Conservation (phyloP, 306 rosid species). For the Cicer pinnatifidum region DNA sequence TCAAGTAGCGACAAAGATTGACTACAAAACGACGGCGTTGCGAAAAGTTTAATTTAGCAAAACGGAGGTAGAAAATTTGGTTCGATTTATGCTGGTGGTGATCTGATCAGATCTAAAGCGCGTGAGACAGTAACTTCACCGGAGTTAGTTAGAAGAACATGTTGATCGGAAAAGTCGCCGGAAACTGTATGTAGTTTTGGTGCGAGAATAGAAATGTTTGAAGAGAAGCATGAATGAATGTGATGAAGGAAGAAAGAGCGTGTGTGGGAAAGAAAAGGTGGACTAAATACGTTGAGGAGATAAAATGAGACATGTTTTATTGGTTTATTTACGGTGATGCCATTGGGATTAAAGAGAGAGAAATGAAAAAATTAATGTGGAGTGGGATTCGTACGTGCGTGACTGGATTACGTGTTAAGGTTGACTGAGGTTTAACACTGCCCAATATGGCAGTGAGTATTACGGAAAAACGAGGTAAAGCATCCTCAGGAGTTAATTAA, state of each 20-base stretch:
- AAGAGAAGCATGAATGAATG: slow-evolving; percentile 11
- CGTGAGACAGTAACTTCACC: background rate
- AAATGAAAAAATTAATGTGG: background rate
- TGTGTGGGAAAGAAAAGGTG: background rate
- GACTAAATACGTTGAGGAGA: slow-evolving; percentile 40
- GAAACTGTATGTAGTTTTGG: background rate
- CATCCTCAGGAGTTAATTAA: background rate
- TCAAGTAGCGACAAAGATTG: background rate
- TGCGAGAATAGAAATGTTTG: slow-evolving; percentile 35
- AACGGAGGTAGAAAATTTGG: background rate
- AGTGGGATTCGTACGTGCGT: slow-evolving; percentile 43
- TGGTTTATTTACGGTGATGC: slow-evolving; percentile 44
- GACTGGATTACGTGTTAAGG: slow-evolving; percentile 48
- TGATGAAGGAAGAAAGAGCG: background rate
- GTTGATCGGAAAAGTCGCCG: slow-evolving; percentile 31
- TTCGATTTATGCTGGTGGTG: slow-evolving; percentile 1
- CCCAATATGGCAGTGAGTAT: slow-evolving; percentile 37
- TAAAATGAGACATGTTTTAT: background rate
- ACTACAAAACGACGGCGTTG: background rate
- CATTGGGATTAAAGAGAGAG: slow-evolving; percentile 35
- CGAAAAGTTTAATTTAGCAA: background rate
- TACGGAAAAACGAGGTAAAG: slow-evolving; percentile 13
- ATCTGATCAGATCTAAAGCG: slow-evolving; percentile 52
- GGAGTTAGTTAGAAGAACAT: slow-evolving; percentile 13
- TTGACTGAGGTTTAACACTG: slow-evolving; percentile 39